phyloP scores from a whole-genome alignment of 805 yeast species.

The Barnettozyma sucrosica region DNA sequence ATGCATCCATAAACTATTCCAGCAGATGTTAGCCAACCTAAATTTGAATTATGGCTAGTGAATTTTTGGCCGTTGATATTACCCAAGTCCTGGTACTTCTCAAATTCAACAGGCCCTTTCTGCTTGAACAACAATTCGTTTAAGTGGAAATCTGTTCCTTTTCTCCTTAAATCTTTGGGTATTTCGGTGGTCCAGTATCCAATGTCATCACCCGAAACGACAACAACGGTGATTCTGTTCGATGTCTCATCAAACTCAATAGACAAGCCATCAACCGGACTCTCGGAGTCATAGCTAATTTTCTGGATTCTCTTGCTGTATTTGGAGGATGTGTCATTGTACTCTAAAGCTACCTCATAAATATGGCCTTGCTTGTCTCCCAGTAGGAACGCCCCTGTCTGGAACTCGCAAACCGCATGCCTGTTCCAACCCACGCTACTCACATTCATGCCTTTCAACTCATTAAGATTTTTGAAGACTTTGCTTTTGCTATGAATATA shows the following conservation, averaged over 20 bases:
- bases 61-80: slow-evolving; percentile 30
- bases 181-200: slow-evolving; percentile 22
- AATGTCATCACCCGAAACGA: slow-evolving; percentile 28
- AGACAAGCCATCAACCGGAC: slow-evolving; percentile 26
- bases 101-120: slow-evolving; percentile 29
- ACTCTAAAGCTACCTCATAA: slow-evolving; percentile 42
- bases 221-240: slow-evolving; percentile 13
- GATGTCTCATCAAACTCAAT: slow-evolving; percentile 9
- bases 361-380: slow-evolving; percentile 45
- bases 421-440: slow-evolving; percentile 38
- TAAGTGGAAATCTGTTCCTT: slow-evolving; percentile 20
- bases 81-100: slow-evolving; percentile 32
- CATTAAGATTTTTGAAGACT: slow-evolving; percentile 37
- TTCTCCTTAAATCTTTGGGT: slow-evolving; percentile 12
- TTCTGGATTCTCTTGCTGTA: slow-evolving; percentile 37
- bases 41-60: slow-evolving; percentile 21
- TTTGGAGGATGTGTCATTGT: slow-evolving; percentile 32
- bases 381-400: slow-evolving; percentile 42
- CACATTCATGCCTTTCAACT: slow-evolving; percentile 41
- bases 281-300: slow-evolving; percentile 27
- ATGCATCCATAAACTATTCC: slow-evolving; percentile 42
- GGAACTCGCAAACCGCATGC: slow-evolving; percentile 27
- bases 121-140: slow-evolving; percentile 16
- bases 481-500: slow-evolving; percentile 39
- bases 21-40: slow-evolving; percentile 43